Conservation (phyloP, 2,329 filamentous ascomycete species). For the Ophiocordyceps robertsii region DNA sequence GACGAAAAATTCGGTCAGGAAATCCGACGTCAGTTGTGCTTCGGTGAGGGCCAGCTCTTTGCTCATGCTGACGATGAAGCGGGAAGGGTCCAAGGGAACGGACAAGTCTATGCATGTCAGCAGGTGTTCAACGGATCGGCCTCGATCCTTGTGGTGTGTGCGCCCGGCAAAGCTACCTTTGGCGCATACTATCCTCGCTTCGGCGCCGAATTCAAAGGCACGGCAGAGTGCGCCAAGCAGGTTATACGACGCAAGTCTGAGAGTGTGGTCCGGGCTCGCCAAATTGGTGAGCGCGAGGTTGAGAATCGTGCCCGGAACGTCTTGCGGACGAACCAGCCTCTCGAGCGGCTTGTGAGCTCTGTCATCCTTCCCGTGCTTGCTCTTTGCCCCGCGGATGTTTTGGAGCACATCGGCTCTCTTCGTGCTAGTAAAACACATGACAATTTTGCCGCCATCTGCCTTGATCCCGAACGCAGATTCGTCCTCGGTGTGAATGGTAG, state of each 20-base stretch:
- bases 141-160: not conserved
- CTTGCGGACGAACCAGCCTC: constrained; percentile 53
- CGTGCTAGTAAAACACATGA: constrained; percentile 59
- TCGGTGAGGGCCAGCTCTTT: constrained; percentile 48
- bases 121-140: not conserved
- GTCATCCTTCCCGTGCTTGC: constrained; percentile 50
- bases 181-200: constrained; percentile 46
- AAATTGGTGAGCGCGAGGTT: constrained; percentile 56
- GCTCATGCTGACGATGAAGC: constrained; percentile 54
- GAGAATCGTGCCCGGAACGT: constrained; percentile 55
- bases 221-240: constrained; percentile 52
- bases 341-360: constrained; percentile 48
- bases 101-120: constrained; percentile 37
- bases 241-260: constrained; percentile 54
- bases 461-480: constrained; percentile 54
- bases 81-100: constrained; percentile 48
- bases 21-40: constrained; percentile 54
- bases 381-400: constrained; percentile 48
- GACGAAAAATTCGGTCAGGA: constrained; percentile 60
- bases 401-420: constrained; percentile 50
- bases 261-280: constrained; percentile 43
- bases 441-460: constrained; percentile 55
- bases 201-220: constrained; percentile 52
- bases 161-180: constrained; percentile 30
- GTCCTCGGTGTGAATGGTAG: constrained; percentile 50